phyloP scores from a whole-genome alignment of 768 basidiomycete species.

The Agaricus subrufescens region DNA sequence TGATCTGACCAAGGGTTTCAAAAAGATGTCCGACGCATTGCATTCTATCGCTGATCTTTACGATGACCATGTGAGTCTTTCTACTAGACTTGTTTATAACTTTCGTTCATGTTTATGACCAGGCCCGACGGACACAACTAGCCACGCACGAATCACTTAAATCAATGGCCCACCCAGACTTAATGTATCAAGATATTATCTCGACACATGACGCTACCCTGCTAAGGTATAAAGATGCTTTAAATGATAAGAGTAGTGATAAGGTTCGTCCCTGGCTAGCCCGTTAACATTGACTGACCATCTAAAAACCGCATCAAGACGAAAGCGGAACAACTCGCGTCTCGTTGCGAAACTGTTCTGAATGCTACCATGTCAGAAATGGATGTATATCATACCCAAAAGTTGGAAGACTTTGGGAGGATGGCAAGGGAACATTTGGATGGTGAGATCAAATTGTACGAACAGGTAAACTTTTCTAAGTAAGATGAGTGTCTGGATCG shows the following conservation, averaged over 20 bases:
- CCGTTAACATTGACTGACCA: background rate
- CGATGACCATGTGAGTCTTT: constrained; percentile 62
- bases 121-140: constrained; percentile 74
- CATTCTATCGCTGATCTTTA: constrained; percentile 75
- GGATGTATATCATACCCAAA: constrained; percentile 73
- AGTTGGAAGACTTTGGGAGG: constrained; percentile 60
- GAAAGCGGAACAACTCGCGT: constrained; percentile 54
- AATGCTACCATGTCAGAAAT: constrained; percentile 89
- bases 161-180: constrained; percentile 69
- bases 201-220: constrained; percentile 74
- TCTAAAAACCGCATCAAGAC: constrained; percentile 27
- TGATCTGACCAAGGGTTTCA: constrained; percentile 72
- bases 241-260: constrained; percentile 13
- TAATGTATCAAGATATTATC: constrained; percentile 66
- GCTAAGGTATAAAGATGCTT: constrained; percentile 57
- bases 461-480: constrained; percentile 41
- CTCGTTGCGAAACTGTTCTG: constrained; percentile 82
- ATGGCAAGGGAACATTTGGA: constrained; percentile 68
- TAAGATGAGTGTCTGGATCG: background rate
- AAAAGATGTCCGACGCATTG: constrained; percentile 68
- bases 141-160: constrained; percentile 75
- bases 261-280: constrained; percentile 5
- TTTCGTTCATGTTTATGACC: background rate
- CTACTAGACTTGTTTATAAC: too few relatives aligned
- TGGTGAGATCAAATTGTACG: constrained; percentile 71